phyloP scores from a whole-genome alignment of 306 rosid genomes.

The Prosopis cineraria region DNA sequence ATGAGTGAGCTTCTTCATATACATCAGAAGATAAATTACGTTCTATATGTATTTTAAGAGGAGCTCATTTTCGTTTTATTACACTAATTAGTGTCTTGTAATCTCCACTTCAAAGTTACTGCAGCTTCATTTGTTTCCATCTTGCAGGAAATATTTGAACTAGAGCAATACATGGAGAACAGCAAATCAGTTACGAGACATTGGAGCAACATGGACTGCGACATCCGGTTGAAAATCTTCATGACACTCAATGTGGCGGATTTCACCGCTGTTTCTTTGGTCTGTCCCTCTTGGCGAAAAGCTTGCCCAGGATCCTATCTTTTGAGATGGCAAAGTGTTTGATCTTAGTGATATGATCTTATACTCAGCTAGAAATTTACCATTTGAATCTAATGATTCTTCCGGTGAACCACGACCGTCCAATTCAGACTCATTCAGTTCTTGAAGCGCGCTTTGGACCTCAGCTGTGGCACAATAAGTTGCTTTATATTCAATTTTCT shows the following conservation, averaged over 20 bases:
- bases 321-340: not conserved
- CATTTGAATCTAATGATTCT: not conserved
- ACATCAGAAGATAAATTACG: too few species aligned
- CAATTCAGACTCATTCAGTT: not conserved
- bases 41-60: too few species aligned
- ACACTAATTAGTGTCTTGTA: too few species aligned
- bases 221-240: not conserved
- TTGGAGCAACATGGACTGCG: not conserved
- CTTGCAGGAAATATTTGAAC: too few species aligned
- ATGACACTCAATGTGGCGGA: not conserved
- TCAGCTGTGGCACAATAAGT: conserved; percentile 26
- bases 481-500: conserved; percentile 29
- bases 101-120: too few species aligned
- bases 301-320: not conserved
- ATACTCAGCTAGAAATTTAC: not conserved
- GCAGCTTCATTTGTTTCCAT: not conserved
- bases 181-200: too few species aligned
- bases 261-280: not conserved
- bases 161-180: too few species aligned
- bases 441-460: conserved; percentile 24
- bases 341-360: not conserved
- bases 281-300: not conserved
- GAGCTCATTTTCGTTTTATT: too few species aligned
- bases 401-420: too few species aligned
- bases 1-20: too few species aligned